A percentile compares a stretch with the other conserved stretches of the same genome.
phyloP scores from a whole-genome alignment of 164 flowering plant species.

The Stephania cephalantha region DNA sequence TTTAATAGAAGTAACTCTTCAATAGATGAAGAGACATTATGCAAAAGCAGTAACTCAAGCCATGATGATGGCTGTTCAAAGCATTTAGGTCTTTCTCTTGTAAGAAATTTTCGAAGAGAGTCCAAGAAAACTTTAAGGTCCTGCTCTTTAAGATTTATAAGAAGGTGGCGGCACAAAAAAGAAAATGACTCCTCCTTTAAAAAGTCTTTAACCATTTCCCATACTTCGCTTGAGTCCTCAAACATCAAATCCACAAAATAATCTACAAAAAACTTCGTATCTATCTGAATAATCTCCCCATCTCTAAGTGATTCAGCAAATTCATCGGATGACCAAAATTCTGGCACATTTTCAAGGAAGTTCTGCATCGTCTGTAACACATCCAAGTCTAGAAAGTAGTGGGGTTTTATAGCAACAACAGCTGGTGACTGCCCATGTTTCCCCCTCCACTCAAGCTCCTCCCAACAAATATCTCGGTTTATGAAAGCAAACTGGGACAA shows the following conservation, averaged over 20 bases:
- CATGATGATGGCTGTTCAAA: conserved; percentile 32
- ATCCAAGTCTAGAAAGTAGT: conserved; percentile 92
- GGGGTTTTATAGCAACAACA: conserved; percentile 95
- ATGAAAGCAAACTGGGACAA: conserved; percentile 79
- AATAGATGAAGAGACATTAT: conserved; percentile 33
- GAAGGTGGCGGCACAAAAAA: conserved; percentile 60
- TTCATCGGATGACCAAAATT: conserved; percentile 92
- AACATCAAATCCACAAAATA: conserved; percentile 64
- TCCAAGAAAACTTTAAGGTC: conserved; percentile 42
- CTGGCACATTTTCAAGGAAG: conserved; percentile 84
- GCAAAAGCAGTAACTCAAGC: conserved; percentile 51
- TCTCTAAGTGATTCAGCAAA: conserved; percentile 68
- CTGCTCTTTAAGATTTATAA: conserved; percentile 61
- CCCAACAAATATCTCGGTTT: conserved; percentile 94
- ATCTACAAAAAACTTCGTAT: conserved; percentile 54
- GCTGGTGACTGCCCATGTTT: conserved; percentile 98
- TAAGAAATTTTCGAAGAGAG: conserved; percentile 30
- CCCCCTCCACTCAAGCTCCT: conserved; percentile 96
- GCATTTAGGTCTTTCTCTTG: conserved; percentile 20
- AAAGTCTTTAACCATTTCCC: conserved; percentile 58
- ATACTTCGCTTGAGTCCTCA: conserved; percentile 58
- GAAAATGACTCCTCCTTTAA: conserved; percentile 62
- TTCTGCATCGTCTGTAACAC: conserved; percentile 72
- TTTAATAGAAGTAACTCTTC: conserved; percentile 62
- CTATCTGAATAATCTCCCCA: conserved; percentile 69